Percentiles rank a stretch among this genome's conserved stretches.
phyloP scores from a whole-genome alignment of 805 yeast species.

The Metschnikowia lochheadii region DNA sequence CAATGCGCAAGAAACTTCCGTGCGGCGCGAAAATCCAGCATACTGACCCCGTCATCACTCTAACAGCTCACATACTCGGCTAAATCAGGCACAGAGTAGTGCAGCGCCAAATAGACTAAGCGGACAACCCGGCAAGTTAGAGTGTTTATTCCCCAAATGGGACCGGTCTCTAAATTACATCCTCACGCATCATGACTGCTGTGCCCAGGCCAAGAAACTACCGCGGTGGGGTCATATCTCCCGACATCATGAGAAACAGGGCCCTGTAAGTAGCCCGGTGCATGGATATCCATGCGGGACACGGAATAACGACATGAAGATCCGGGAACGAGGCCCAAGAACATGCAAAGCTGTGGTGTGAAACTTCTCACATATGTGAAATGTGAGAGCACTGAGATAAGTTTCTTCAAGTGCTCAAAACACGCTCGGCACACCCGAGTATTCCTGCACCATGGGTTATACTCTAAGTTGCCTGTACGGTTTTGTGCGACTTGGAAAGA shows the following conservation, averaged over 20 bases:
- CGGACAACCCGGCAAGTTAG: not conserved
- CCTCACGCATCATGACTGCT: too few species aligned
- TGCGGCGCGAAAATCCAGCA: not conserved
- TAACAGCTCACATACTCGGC: constrained; percentile 1
- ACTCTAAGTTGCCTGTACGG: not conserved
- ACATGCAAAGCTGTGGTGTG: not conserved
- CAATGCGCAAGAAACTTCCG: not conserved
- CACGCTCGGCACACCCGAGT: constrained; percentile 1
- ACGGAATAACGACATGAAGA: not conserved
- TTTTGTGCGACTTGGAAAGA: constrained; percentile 1
- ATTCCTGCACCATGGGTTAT: not conserved
- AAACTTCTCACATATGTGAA: not conserved
- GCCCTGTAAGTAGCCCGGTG: not conserved
- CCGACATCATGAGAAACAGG: not conserved
- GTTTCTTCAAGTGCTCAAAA: not conserved
- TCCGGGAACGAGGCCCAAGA: not conserved
- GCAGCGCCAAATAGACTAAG: not conserved
- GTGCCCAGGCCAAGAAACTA: not conserved
- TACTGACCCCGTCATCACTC: not conserved
- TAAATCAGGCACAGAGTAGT: constrained; percentile 1
- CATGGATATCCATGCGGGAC: not conserved
- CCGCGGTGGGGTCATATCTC: not conserved
- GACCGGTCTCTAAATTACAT: too few species aligned
- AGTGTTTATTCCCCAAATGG: too few species aligned
- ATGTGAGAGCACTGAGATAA: not conserved